Conservation (phyloP, 495 filamentous ascomycete species). For the Neurospora sp. region DNA sequence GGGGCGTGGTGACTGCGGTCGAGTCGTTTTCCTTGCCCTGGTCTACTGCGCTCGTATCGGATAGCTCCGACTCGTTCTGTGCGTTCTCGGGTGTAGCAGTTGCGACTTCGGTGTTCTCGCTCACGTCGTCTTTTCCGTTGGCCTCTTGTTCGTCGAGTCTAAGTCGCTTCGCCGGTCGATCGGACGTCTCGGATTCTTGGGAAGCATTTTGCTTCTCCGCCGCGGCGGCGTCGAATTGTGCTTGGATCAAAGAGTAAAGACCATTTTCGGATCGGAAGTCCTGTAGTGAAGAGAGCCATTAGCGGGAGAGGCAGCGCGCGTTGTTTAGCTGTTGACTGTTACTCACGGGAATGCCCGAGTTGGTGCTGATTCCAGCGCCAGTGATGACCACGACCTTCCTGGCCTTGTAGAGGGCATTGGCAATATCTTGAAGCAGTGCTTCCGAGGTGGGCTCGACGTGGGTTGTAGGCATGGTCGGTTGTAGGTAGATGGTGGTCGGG, state of each 20-base stretch:
- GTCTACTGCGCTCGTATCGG: neutral
- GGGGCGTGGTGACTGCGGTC: neutral
- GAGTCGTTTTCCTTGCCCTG: neutral
- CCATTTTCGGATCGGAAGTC: constrained; percentile 64
- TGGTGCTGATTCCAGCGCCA: constrained; percentile 63
- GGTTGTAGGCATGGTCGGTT: constrained; percentile 41
- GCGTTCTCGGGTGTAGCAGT: neutral
- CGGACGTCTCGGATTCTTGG: constrained; percentile 11
- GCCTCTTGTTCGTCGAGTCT: constrained; percentile 10
- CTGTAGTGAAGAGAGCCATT: constrained; percentile 26
- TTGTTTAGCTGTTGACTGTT: constrained; percentile 2
- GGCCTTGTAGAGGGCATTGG: constrained; percentile 48
- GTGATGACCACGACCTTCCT: constrained; percentile 57
- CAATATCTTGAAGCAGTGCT: constrained; percentile 48
- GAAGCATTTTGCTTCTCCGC: constrained; percentile 6
- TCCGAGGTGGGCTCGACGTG: constrained; percentile 40
- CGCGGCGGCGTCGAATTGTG: constrained; percentile 46
- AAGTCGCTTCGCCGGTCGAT: constrained; percentile 36
- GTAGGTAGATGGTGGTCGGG: neutral
- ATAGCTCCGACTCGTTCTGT: neutral
- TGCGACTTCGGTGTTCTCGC: neutral
- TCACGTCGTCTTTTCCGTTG: constrained; percentile 9
- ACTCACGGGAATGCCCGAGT: constrained; percentile 60
- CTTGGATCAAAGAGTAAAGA: constrained; percentile 58
- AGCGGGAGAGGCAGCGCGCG: constrained; percentile 6